Base-by-base conservation (phyloP, 2,329 filamentous ascomycete species). In the Hypoxylon sp. region DNA sequence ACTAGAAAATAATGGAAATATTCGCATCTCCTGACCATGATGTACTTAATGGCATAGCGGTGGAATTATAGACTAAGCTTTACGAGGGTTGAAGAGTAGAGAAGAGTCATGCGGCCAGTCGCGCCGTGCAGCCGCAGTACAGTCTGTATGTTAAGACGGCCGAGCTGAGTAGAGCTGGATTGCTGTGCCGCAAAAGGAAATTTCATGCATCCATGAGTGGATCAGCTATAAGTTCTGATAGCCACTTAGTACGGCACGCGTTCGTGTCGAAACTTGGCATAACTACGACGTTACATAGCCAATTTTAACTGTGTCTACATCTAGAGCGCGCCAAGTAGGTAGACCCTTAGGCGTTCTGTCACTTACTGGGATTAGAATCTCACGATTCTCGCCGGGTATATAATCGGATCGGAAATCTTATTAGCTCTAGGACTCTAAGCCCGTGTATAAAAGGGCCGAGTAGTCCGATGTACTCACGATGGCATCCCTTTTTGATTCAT, bases 111-210 rank as follows among this genome's bases (percentile, higher is more conserved):
- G 15, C 39, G 39, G 31, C 42, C 7, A 55, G 5, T 55, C 32
- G 47, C 29, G 42, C 55, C 48, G 54, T 15, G 13, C 17, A 46
- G 37, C 31, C 19, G 57, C n/a, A 47, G n/a, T 15, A 27, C 21
- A 19, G 39, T 13, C n/a, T 10, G 21, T 17, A n/a, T 15, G 39
- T 11, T 17, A 7, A 3, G 17, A 7, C 39, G 19, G 4, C 24
- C 3, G 46, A 19, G 57, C 46, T 57, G 57, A 53, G 27, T 19
- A 37, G 48, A 29, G 61, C 65, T 64, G 48, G 55, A n/a, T 32
- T 47, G 53, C 66, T 62, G 57, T 35, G 66, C 66, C 62, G 61
- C 53, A 59, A 24, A 29, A n/a, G 35, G 24, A 58, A 62, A 65
- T 68, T 68, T 51, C 42, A 39, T 50, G 19, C 47, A 24, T 31